These are phyloP conservation scores for Chytridium lagenaria DNA, from an alignment of 371 early-diverging fungal genomes.

Conservation along the genomic window DNA sequence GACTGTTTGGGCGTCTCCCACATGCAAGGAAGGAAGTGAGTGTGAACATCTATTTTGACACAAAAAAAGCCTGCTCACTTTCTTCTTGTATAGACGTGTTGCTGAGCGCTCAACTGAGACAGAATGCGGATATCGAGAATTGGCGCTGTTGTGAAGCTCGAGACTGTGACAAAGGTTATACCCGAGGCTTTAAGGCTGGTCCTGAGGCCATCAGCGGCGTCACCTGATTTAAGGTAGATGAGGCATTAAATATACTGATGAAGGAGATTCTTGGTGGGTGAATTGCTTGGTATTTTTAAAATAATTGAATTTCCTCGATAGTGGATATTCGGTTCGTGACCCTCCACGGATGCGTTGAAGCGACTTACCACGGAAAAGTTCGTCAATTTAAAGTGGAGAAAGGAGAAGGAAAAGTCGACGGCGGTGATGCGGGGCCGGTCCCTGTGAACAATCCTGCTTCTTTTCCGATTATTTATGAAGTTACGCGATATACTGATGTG, in stretches of 20 bases:
- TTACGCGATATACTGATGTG: background rate
- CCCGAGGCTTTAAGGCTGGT: constrained; percentile 12
- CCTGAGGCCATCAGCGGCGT: constrained; percentile 1
- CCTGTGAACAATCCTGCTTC: too few species aligned
- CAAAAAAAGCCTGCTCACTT: background rate
- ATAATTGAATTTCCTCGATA: background rate
- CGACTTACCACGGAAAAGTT: constrained; percentile 15
- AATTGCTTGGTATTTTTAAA: background rate
- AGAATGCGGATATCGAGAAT: background rate
- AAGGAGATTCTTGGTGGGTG: constrained; percentile 18
- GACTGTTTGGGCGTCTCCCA: constrained; percentile 10
- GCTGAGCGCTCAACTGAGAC: constrained; percentile 1
- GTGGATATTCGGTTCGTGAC: constrained; percentile 24
- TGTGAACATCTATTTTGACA: background rate
- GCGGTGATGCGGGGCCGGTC: too few species aligned
- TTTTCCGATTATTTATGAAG: background rate
- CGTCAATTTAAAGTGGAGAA: constrained; percentile 25
- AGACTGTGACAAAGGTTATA: background rate
- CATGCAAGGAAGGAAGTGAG: constrained; percentile 20
- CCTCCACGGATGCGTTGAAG: constrained; percentile 9
- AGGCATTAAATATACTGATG: constrained; percentile 2
- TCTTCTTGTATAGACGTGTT: background rate
- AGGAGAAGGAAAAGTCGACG: background rate
- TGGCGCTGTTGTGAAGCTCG: background rate
- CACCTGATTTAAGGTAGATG: constrained; percentile 3